Evolutionary conservation across 2,329 filamentous ascomycete genomes (phyloP).

Genomic region (Pseudocercospora fijiensis): DNA sequence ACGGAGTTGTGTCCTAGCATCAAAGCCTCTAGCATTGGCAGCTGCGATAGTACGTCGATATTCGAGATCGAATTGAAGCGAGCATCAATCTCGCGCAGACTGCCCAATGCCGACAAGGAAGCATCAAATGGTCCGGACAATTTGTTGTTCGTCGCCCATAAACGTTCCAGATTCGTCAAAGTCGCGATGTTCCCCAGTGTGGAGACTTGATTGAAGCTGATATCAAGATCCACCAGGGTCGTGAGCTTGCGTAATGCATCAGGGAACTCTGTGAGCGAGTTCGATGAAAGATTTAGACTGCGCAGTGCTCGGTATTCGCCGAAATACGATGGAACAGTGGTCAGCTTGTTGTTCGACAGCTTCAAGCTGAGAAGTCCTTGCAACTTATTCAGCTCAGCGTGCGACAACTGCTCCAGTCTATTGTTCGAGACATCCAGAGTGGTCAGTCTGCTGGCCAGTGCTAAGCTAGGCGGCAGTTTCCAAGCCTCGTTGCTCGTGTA

Average conservation of each 20-base stretch:
- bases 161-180: conserved; percentile 75
- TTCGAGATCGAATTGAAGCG: conserved; percentile 88
- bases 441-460: conserved; percentile 75
- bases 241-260: conserved; percentile 78
- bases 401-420: conserved; percentile 78
- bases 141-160: conserved; percentile 95
- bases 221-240: conserved; percentile 85
- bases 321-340: conserved; percentile 76
- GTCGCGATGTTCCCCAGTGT: conserved; percentile 76
- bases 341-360: conserved; percentile 88
- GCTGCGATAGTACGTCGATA: conserved; percentile 80
- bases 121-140: conserved; percentile 70
- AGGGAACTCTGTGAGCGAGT: conserved; percentile 82
- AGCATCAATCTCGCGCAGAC: conserved; percentile 85
- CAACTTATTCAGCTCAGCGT: conserved; percentile 75
- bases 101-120: conserved; percentile 69
- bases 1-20: conserved; percentile 91
- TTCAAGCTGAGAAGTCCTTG: conserved; percentile 81
- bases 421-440: conserved; percentile 96
- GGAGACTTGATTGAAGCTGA: conserved; percentile 92
- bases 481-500: conserved; percentile 92
- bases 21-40: conserved; percentile 84
- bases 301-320: conserved; percentile 74
- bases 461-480: conserved; percentile 78
- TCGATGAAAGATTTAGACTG: conserved; percentile 88